Base-by-base conservation (phyloP, 306 rosid species). In the Inga laurina region DNA sequence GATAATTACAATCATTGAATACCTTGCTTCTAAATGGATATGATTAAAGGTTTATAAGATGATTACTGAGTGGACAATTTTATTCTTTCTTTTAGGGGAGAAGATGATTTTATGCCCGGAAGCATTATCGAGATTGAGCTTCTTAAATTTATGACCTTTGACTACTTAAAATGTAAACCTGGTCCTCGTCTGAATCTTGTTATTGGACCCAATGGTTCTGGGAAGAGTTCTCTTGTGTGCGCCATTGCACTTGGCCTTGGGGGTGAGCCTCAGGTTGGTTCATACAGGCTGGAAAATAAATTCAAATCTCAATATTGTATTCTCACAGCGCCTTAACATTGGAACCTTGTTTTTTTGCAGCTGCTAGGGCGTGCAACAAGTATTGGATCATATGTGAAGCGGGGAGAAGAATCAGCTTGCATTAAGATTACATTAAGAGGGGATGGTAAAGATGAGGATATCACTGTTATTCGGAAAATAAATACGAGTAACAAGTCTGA, bases 201-300 rank as follows among this genome's bases (percentile, higher is more conserved):
- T 43, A 91, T 93, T 91, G 99, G 98, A 54, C 98, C 99, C 15
- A 95, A 95, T 87, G 98, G 98, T 59, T 90, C 98, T 78, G 99
- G 98, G 16, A 96, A 96, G 86, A 96, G 99, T 86, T 96, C 99
- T 84, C 91, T 96, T 79, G 99, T 96, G 16, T 96, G 99, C 78
- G 99, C 98, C 73, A 92, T 96, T 85, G 97, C 99, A 61, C 92
- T 95, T 88, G 99, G 99, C 82, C 97, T 95, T 18, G 96, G 97
- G 32, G 99, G 98, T 45, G 99, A 95, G 91, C 98, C 98, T 78
- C 97, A 92, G 99, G 98, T 95, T 82, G 74, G 98, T 85, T 87
- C 34, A 35, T 75, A 11, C 65, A 68, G n/a, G 62, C 37, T 8
- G 32, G 82, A 74, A 22, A 54, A 32, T 14, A 41, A 65, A 46